These are phyloP conservation scores for Combretum micranthum DNA, from an alignment of 345 rosid genomes.

Conservation along the genomic window DNA sequence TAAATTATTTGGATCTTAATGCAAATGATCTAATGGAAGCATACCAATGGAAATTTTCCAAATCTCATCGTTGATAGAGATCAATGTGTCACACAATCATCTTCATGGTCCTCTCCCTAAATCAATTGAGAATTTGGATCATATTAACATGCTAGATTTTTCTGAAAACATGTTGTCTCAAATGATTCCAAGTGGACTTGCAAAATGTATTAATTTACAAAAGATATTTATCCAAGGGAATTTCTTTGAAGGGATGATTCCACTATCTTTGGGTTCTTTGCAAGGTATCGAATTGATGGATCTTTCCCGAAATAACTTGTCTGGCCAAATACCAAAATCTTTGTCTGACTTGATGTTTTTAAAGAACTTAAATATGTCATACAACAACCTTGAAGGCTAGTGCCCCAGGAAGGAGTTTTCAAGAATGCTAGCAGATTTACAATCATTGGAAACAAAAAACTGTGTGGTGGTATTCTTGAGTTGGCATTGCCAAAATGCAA, in stretches of 20 bases:
- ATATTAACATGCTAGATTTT: slow-evolving; percentile 8
- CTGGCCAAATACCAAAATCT: slow-evolving; percentile 13
- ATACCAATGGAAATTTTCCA: slow-evolving; percentile 11
- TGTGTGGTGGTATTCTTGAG: slow-evolving; percentile 18
- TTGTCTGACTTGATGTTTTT: slow-evolving; percentile 4
- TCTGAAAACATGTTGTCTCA: slow-evolving; percentile 17
- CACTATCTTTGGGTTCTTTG: slow-evolving; percentile 8
- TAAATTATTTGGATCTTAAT: slow-evolving; percentile 8
- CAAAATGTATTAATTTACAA: slow-evolving; percentile 4
- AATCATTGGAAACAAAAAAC: slow-evolving; percentile 17
- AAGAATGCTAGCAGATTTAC: slow-evolving; percentile 11
- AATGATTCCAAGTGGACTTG: slow-evolving; percentile 15
- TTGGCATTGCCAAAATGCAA: too few species aligned
- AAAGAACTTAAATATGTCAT: slow-evolving; percentile 15
- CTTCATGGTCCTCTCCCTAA: slow-evolving; percentile 7
- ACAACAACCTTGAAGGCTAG: slow-evolving; percentile 19
- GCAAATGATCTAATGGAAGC: slow-evolving; percentile 17
- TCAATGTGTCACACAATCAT: slow-evolving; percentile 16
- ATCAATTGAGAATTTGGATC: slow-evolving; percentile 10
- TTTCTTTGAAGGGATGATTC: slow-evolving; percentile 16
- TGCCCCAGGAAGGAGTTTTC: slow-evolving; percentile 20
- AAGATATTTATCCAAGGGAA: slow-evolving; percentile 7
- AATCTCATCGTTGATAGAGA: slow-evolving; percentile 11
- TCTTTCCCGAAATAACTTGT: slow-evolving; percentile 22
- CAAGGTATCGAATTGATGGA: slow-evolving; percentile 9